Base-by-base conservation (phyloP, 148 eudicot species). In the Silene latifolia region DNA sequence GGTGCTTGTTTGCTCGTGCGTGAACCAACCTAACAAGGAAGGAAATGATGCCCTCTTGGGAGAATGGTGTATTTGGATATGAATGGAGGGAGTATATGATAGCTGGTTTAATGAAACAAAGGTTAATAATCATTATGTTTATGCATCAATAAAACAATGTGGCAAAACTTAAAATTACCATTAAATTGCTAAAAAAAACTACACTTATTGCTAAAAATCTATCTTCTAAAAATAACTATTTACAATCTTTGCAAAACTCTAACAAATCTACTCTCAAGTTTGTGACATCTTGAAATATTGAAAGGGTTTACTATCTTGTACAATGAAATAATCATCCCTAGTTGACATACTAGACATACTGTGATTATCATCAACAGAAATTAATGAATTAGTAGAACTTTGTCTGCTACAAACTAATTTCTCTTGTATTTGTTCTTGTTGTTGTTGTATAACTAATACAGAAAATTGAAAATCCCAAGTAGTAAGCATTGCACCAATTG, bases 391-490 rank as follows among this genome's bases (percentile, higher is more conserved):
- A 0, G 62, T 74, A 8, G 78, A 76, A 7, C 3, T n/a, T 67
- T 76, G 78, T 24, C 72, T 56, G 0, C 5, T 67, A 42, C 53
- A 67, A 76, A 8, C 5, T 7, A 20, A 13, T 3, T 13, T 39
- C 0, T 56, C 32, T 20, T 76, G 65, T 14, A 1, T 54, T 13
- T 74, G 69, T 63, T 56, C 25, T 29, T 66, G 39, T 24, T 51
- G 72, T 35, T 76, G 78, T 57, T 76, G 72, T 42, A 76, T 23
- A 12, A 76, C 78, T 1, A 76, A 24, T 42, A 76, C 47, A 4
- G 78, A 76, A 76, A 76, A 76, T 11, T 67, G 64, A 56, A 67
- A 76, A 67, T 76, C 78, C 78, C 72, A 76, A 12, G 65, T 53
- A 5, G 78, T 76, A 23, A 76, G 78, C 72, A 76, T 76, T 3